Evolutionary conservation across 352 stramenopile species (phyloP), one percentile per base, ranked within the genome.

Genomic region (Phytophthora capsici): DNA sequence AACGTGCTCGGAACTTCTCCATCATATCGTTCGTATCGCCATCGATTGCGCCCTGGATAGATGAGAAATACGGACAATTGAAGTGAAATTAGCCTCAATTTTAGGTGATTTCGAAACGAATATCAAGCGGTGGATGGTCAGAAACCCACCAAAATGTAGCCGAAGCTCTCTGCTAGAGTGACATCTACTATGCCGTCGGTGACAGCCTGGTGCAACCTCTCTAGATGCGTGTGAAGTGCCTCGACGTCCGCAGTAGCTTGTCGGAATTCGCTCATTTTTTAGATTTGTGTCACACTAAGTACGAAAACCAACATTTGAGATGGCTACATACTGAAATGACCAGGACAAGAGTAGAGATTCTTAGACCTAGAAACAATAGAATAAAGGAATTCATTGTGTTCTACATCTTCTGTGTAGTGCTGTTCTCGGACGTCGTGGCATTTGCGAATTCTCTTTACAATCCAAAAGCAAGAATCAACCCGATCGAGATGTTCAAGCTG

Each of bases 191-290:
- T 13, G 14, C 34, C 28, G 2, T 23, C 32, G 8, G 45, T 13
- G 36, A 59, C 6, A 3, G 40, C 23, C n/a, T 52, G 46, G 17
- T 59, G 71, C 20, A 91, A 66, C 46, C 58, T 49, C 38, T 53
- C 63, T 30, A 88, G 49, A 38, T 54, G 64, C 57, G 54, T 48
- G 36, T 85, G 78, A 10, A 92, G 71, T 47, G 63, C 70, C 14
- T 72, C 79, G 34, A 92, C 64, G 6, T 72, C 57, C 6, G 63
- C 52, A 4, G 48, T 69, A 28, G 77, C 83, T 53, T 72, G 66
- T 52, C 77, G 68, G 48, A 87, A 84, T 59, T 91, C 83, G 37
- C 69, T 78, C 83, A 91, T 91, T 4, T 38, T 9, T 20, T 28
- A 28, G 28, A 13, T 17, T 25, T 6, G 3, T 4, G 20, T 58